These are phyloP conservation scores for Lentinula guzmanii DNA, from an alignment of 768 basidiomycete species.

Conservation along the genomic window DNA sequence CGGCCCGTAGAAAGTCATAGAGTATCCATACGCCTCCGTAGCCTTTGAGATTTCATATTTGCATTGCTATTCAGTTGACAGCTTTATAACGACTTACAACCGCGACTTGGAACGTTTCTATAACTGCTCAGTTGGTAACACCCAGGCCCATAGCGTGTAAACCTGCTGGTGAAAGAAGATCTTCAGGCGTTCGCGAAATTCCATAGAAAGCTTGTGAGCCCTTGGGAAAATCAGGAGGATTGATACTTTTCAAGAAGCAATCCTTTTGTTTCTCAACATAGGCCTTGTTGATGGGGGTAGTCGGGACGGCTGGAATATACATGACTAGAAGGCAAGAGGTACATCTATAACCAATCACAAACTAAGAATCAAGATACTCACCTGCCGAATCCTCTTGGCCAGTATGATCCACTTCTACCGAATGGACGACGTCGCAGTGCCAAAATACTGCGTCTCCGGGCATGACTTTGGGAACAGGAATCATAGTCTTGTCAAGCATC, in stretches of 20 bases:
- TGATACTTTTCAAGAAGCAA: conserved; percentile 38
- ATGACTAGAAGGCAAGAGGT: conserved; percentile 29
- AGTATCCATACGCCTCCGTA: no score
- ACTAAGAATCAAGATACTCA: conserved; percentile 10
- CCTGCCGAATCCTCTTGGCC: conserved; percentile 42
- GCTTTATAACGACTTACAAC: no score
- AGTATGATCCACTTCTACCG: conserved; percentile 30
- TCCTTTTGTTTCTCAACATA: conserved; percentile 46
- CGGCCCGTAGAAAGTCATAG: no score
- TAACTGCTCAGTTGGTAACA: background rate
- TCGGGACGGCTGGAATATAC: conserved; percentile 52
- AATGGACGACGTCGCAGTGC: conserved; percentile 40
- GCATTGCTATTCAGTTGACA: no score
- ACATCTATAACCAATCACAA: background rate
- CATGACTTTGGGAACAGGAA: conserved; percentile 50
- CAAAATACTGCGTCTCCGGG: conserved; percentile 69
- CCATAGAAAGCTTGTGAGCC: conserved; percentile 14
- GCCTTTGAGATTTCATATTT: no score
- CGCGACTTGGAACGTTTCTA: background rate
- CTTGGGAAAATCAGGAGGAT: conserved; percentile 50
- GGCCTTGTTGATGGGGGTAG: conserved; percentile 36
- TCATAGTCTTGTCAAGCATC: conserved; percentile 49
- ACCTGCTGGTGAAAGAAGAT: conserved; percentile 5
- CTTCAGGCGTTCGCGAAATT: conserved; percentile 1
- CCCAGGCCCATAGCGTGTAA: conserved; percentile 10